These are phyloP conservation scores for Beauveria bassiana DNA, from an alignment of 2,329 filamentous ascomycete genomes.

Conservation along the genomic window DNA sequence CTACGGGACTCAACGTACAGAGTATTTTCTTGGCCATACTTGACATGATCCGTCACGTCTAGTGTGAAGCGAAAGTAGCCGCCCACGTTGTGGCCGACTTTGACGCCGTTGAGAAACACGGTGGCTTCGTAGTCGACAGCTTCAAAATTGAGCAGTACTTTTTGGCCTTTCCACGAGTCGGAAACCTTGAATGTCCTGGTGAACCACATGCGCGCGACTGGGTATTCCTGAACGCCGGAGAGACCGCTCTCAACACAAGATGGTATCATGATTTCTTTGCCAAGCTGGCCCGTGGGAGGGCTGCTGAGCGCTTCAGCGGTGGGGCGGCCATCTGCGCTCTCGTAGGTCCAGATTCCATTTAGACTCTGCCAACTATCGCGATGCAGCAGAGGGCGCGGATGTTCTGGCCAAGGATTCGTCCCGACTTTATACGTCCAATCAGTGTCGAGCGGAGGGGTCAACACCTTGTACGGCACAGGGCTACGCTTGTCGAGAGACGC, in stretches of 20 bases:
- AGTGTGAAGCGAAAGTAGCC: conserved; percentile 56
- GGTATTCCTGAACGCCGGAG: conserved; percentile 38
- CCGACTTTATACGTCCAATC: conserved; percentile 43
- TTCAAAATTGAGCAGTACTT: conserved; percentile 47
- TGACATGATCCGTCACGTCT: conserved; percentile 44
- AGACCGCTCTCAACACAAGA: conserved; percentile 38
- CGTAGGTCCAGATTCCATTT: conserved; percentile 52
- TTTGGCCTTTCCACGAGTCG: conserved; percentile 33
- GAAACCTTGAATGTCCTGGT: conserved; percentile 44
- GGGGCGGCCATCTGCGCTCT: conserved; percentile 21
- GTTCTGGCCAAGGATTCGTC: conserved; percentile 45
- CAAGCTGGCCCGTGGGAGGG: conserved; percentile 21
- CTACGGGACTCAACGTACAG: conserved; percentile 32
- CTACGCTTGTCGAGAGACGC: not conserved
- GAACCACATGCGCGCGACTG: conserved; percentile 40
- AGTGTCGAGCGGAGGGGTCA: conserved; percentile 35
- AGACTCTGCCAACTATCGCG: conserved; percentile 47
- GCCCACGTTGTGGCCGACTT: conserved; percentile 46
- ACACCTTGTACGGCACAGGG: conserved; percentile 22
- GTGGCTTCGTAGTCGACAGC: conserved; percentile 51
- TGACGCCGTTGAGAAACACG: conserved; percentile 49
- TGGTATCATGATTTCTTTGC: conserved; percentile 34
- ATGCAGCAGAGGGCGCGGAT: conserved; percentile 49
- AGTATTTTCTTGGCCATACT: conserved; percentile 39
- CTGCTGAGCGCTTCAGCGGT: conserved; percentile 14